Percentiles rank a stretch among this genome's conserved stretches.
phyloP scores from a whole-genome alignment of 805 yeast species.

The Grigorovia humatica region DNA sequence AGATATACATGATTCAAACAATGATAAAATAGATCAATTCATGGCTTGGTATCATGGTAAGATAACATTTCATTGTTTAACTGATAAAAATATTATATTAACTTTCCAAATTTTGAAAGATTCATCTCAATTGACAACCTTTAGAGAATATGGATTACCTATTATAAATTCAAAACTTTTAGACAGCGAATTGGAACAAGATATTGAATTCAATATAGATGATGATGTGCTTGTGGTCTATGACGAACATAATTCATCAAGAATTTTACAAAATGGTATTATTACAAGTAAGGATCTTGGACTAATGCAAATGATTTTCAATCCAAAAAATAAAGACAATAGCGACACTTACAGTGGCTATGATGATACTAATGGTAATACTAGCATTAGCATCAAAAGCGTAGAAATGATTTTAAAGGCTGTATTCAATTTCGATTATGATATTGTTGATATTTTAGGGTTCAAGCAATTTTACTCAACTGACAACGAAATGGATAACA shows the following conservation, averaged over 20 bases:
- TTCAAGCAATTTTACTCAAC: slow-evolving; percentile 12
- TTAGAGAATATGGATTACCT: slow-evolving; percentile 26
- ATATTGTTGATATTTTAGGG: slow-evolving; percentile 20
- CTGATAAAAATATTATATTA: slow-evolving; percentile 21
- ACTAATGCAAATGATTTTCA: slow-evolving; percentile 13
- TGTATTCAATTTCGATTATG: slow-evolving; percentile 26
- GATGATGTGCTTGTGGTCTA: slow-evolving; percentile 27
- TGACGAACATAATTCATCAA: slow-evolving; percentile 20
- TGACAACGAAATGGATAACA: slow-evolving; percentile 4
- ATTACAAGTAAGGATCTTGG: slow-evolving; percentile 23
- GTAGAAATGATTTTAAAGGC: slow-evolving; percentile 24
- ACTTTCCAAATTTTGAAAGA: slow-evolving; percentile 23
- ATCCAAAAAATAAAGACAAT: background rate
- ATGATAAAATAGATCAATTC: background rate
- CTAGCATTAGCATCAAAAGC: slow-evolving; percentile 11
- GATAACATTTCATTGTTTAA: slow-evolving; percentile 21
- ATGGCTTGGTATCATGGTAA: slow-evolving; percentile 13
- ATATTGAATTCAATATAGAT: slow-evolving; percentile 12
- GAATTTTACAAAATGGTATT: slow-evolving; percentile 28
- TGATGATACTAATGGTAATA: slow-evolving; percentile 19
- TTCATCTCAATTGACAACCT: slow-evolving; percentile 12
- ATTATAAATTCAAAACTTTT: slow-evolving; percentile 8
- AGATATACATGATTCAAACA: background rate
- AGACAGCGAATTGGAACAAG: slow-evolving; percentile 11
- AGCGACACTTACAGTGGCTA: slow-evolving; percentile 11